Evolutionary conservation across 2,329 filamentous ascomycete genomes (phyloP).

Genomic region (Colletotrichum lini): DNA sequence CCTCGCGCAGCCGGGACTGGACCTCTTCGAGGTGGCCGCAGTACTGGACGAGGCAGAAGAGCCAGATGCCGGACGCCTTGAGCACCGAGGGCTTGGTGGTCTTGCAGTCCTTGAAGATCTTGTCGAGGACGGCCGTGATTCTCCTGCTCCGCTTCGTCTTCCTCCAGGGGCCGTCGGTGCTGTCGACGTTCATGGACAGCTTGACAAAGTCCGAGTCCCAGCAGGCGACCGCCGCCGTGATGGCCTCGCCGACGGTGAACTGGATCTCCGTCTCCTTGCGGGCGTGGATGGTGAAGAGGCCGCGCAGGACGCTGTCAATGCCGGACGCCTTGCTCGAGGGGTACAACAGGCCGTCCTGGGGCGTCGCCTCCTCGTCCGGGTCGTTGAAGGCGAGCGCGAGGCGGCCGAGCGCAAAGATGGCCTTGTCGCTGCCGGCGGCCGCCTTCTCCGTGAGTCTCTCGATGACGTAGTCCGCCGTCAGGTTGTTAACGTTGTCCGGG

Average conservation of each 20-base stretch:
- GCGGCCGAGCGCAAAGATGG: conserved; percentile 85
- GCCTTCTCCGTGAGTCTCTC: conserved; percentile 77
- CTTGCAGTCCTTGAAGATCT: conserved; percentile 82
- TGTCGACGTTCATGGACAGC: conserved; percentile 81
- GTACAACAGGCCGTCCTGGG: conserved; percentile 27
- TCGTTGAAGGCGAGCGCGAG: conserved; percentile 75
- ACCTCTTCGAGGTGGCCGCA: conserved; percentile 85
- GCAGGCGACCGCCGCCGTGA: conserved; percentile 82
- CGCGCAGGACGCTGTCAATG: conserved; percentile 60
- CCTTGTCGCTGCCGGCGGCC: conserved; percentile 85
- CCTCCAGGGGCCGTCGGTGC: conserved; percentile 60
- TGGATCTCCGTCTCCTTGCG: conserved; percentile 89
- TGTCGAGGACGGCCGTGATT: conserved; percentile 70
- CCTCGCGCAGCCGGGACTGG: conserved; percentile 80
- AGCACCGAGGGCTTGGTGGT: conserved; percentile 89
- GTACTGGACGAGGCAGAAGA: conserved; percentile 91
- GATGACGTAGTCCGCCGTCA: conserved; percentile 63
- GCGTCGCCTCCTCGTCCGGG: conserved; percentile 47
- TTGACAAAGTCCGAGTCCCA: conserved; percentile 88
- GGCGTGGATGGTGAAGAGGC: conserved; percentile 84
- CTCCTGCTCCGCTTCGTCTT: conserved; percentile 32
- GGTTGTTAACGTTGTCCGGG: conserved; percentile 45
- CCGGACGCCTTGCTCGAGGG: conserved; percentile 28
- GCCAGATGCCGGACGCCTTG: conserved; percentile 95
- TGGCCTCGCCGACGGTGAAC: conserved; percentile 90